Conservation (phyloP, 2,329 filamentous ascomycete genomes). For the Pochonia chlamydosporia region DNA sequence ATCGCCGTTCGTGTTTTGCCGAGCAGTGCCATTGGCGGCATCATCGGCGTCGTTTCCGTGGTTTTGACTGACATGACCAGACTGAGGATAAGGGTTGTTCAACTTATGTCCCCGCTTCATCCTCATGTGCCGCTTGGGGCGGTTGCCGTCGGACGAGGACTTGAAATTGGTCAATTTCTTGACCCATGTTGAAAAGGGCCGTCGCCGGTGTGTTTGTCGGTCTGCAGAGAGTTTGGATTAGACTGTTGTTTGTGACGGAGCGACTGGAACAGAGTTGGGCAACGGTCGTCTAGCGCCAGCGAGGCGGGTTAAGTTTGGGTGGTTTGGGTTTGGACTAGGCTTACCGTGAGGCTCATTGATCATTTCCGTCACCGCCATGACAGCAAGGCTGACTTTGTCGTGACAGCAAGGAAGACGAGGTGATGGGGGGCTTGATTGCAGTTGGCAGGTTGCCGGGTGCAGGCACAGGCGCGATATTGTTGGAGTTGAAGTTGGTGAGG, state of each 20-base stretch:
- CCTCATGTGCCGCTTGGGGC: conserved; percentile 35
- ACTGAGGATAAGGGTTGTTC: conserved; percentile 91
- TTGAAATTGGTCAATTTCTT: conserved; percentile 90
- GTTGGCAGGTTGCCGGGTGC: background rate
- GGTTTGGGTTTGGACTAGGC: background rate
- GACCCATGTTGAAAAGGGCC: conserved; percentile 90
- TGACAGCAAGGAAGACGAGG: background rate
- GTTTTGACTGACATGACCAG: conserved; percentile 48
- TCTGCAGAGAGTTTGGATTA: conserved; percentile 45
- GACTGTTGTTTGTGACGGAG: conserved; percentile 9
- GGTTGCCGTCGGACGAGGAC: conserved; percentile 55
- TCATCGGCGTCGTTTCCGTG: conserved; percentile 14
- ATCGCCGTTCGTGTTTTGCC: conserved; percentile 24
- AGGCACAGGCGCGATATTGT: too few species aligned
- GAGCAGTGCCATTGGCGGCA: conserved; percentile 12
- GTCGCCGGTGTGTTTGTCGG: conserved; percentile 61
- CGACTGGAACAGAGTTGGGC: background rate
- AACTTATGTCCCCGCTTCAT: conserved; percentile 56
- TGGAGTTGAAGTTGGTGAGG: too few species aligned
- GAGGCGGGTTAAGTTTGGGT: background rate
- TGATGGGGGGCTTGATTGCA: background rate
- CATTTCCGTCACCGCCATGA: conserved; percentile 8
- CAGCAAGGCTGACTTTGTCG: background rate
- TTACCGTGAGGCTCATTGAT: conserved; percentile 8
- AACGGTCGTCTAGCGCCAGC: background rate